Evolutionary conservation across 1,284 basidiomycete genomes (phyloP), one percentile per base, ranked within the genome.

Genomic region (Tranzscheliella williamsii): DNA sequence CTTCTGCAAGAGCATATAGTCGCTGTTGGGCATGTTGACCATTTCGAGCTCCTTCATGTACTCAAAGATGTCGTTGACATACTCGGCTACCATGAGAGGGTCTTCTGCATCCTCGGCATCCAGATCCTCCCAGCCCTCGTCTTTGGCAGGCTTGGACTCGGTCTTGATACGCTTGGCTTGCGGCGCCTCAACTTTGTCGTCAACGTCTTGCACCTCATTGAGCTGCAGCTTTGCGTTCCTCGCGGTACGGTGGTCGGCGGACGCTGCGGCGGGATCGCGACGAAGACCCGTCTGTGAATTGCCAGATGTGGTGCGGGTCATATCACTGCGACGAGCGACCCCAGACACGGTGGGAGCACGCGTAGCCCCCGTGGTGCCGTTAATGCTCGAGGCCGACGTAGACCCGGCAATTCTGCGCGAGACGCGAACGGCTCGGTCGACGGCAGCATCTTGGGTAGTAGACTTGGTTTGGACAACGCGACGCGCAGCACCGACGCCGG

Each of bases 11-110:
- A 50, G 42, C 65, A 76, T 76, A 61, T 76, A 76, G 37, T 70
- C 61, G 24, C 65, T 63, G 46, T 64, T 73, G 38, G 75, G 73
- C 70, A 76, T 71, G 54, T 70, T 68, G 53, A 67, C 67, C 57
- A 84, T 82, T 79, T 85, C 84, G 49, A 84, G 78, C 60, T 85
- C 80, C 77, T 89, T 88, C 81, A 97, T 85, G 81, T 98, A 97
- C 41, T 87, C 81, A 80, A 95, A 95, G 51, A 97, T 94, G 58
- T 97, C 95, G 21, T 83, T 82, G 43, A 95, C 93, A 76, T 98
- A 98, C 80, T 97, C 91, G 80, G 87, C 89, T 55, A 95, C 93
- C 93, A 97, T 97, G 53, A 90, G 81, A 13, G 93, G 93, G 77
- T 98, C 94, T 49, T 92, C 91, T n/a, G 81, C 84, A 75, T 98